Evolutionary conservation across 1,139 yeast species (phyloP).

Genomic region (Diutina rugosa): DNA sequence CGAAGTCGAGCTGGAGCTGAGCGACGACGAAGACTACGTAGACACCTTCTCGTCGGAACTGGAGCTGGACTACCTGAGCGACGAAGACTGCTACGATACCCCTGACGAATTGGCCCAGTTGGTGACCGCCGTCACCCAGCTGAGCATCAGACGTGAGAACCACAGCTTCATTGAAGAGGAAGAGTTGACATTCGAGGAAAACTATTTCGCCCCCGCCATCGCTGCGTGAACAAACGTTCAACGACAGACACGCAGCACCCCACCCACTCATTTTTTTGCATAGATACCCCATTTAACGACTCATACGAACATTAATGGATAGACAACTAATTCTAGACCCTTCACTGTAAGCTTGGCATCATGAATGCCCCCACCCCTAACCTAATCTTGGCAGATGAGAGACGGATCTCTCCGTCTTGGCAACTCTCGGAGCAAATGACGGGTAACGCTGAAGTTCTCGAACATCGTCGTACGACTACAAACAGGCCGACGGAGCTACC

Average conservation of each 20-base stretch:
- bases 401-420: too few species aligned
- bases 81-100: background rate
- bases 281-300: background rate
- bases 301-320: background rate
- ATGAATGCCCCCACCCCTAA: too few species aligned
- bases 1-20: background rate
- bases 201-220: background rate
- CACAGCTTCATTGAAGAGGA: background rate
- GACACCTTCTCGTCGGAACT: background rate
- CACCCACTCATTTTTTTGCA: too few species aligned
- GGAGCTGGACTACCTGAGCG: background rate
- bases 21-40: background rate
- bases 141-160: background rate
- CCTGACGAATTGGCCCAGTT: background rate
- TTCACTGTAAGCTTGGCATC: too few species aligned
- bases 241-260: background rate
- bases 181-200: background rate
- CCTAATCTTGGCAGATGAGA: too few species aligned
- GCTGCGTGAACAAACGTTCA: background rate
- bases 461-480: too few species aligned
- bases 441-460: too few species aligned
- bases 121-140: background rate
- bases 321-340: background rate
- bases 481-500: too few species aligned
- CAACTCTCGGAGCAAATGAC: too few species aligned